phyloP scores from a whole-genome alignment of 2,329 filamentous ascomycete genomes.

The Phyllosticta citriasiana region DNA sequence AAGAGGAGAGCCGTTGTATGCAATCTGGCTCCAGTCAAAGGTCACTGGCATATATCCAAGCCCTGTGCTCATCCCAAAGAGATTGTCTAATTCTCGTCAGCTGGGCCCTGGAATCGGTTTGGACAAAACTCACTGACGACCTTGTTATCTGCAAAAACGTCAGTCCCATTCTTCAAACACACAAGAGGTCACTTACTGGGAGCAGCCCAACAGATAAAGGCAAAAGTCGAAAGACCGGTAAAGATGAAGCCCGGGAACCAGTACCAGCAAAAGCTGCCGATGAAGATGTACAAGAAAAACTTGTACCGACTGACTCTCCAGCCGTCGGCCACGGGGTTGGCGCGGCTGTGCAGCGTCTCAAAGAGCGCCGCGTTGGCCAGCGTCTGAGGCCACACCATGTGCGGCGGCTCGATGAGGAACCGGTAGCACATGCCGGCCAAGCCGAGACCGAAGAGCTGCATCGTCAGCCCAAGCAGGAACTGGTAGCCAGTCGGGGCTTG shows the following conservation, averaged over 20 bases:
- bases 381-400: constrained; percentile 19
- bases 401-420: constrained; percentile 19
- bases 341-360: constrained; percentile 20
- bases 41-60: constrained; percentile 18
- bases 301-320: constrained; percentile 17
- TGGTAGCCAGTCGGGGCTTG: constrained; percentile 58
- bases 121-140: constrained; percentile 12
- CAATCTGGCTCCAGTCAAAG: constrained; percentile 19
- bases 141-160: constrained; percentile 13
- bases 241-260: constrained; percentile 19
- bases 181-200: constrained; percentile 7
- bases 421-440: constrained; percentile 17
- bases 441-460: constrained; percentile 46
- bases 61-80: constrained; percentile 19
- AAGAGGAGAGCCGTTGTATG: constrained; percentile 13
- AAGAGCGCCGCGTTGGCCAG: constrained; percentile 18
- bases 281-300: constrained; percentile 17
- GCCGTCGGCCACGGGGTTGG: constrained; percentile 24
- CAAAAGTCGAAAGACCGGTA: constrained; percentile 17
- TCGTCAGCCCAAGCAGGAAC: constrained; percentile 55
- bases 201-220: constrained; percentile 19
- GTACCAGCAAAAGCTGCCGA: constrained; percentile 18
- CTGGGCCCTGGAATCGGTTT: too few relatives aligned
- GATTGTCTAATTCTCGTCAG: constrained; percentile 11
- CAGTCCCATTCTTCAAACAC: background rate